phyloP scores from a whole-genome alignment of 2,329 filamentous ascomycete species.

The Pyrenophora graminea region DNA sequence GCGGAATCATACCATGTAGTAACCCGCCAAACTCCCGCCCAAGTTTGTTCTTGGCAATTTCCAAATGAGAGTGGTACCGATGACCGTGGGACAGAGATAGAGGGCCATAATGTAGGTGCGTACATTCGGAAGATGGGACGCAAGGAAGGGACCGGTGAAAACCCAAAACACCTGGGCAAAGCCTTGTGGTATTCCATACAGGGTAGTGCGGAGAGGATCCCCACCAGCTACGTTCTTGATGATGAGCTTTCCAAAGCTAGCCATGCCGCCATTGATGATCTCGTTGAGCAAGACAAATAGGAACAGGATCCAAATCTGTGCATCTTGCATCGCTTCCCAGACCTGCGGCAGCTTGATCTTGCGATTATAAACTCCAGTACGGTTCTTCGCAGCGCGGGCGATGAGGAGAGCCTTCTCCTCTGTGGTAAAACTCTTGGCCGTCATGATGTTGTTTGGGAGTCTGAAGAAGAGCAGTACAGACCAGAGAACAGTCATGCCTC shows the following conservation, averaged over 20 bases:
- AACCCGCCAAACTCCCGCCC: constrained; percentile 56
- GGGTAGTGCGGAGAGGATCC: constrained; percentile 54
- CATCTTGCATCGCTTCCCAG: constrained; percentile 52
- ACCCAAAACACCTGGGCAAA: constrained; percentile 60
- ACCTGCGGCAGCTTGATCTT: constrained; percentile 56
- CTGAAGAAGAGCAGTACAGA: constrained; percentile 48
- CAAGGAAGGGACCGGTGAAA: constrained; percentile 57
- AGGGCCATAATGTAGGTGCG: constrained; percentile 59
- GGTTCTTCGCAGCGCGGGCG: constrained; percentile 43
- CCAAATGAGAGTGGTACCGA: constrained; percentile 58
- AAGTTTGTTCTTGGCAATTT: constrained; percentile 50
- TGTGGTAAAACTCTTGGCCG: constrained; percentile 48
- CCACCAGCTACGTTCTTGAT: constrained; percentile 54
- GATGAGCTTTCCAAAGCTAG: constrained; percentile 62
- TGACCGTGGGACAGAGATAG: constrained; percentile 58
- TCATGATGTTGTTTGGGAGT: constrained; percentile 50
- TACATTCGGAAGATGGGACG: constrained; percentile 56
- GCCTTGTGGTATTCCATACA: constrained; percentile 60
- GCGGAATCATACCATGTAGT: constrained; percentile 50
- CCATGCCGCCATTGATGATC: constrained; percentile 57
- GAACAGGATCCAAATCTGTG: constrained; percentile 53
- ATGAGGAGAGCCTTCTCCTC: constrained; percentile 53
- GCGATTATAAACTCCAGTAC: constrained; percentile 52
- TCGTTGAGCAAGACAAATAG: constrained; percentile 58
- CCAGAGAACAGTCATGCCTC: constrained; percentile 53